phyloP scores from a whole-genome alignment of 495 filamentous ascomycete species.

The Gamarada debralockiae region DNA sequence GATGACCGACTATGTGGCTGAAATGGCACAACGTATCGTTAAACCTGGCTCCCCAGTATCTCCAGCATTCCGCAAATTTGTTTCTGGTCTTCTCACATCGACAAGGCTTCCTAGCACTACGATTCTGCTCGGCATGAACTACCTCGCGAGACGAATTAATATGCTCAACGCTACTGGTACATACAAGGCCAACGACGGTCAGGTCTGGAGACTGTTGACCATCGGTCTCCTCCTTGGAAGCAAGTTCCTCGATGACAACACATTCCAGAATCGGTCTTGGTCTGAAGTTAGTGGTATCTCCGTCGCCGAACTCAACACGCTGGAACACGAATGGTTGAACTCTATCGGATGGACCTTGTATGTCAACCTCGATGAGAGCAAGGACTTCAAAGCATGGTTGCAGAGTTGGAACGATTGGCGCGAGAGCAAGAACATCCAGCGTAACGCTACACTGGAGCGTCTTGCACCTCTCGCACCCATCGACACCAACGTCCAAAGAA shows the following conservation, averaged over 20 bases:
- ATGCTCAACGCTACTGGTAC: slow-evolving; percentile 58
- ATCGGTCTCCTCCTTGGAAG: slow-evolving; percentile 85
- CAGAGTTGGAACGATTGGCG: slow-evolving; percentile 81
- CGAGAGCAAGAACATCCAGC: slow-evolving; percentile 53
- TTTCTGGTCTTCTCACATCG: slow-evolving; percentile 88
- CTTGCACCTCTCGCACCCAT: slow-evolving; percentile 27
- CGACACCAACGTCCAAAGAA: slow-evolving; percentile 26
- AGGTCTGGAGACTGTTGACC: slow-evolving; percentile 89
- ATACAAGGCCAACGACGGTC: slow-evolving; percentile 52
- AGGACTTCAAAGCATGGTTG: slow-evolving; percentile 81
- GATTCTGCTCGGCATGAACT: slow-evolving; percentile 88
- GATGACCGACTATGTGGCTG: slow-evolving; percentile 96
- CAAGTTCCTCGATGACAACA: slow-evolving; percentile 99
- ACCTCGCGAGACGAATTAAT: slow-evolving; percentile 78
- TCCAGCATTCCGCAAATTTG: slow-evolving; percentile 88
- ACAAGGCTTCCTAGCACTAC: slow-evolving; percentile 94
- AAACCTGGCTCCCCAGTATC: slow-evolving; percentile 62
- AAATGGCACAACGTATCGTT: slow-evolving; percentile 85
- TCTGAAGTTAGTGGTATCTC: slow-evolving; percentile 93
- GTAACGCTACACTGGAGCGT: slow-evolving; percentile 26
- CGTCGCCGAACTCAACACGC: slow-evolving; percentile 79
- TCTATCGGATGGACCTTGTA: slow-evolving; percentile 86
- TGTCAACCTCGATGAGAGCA: slow-evolving; percentile 74
- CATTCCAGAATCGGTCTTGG: slow-evolving; percentile 99
- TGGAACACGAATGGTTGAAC: slow-evolving; percentile 90